These are phyloP conservation scores for Hypsizygus marmoreus DNA, from an alignment of 768 basidiomycete genomes.

Conservation along the genomic window DNA sequence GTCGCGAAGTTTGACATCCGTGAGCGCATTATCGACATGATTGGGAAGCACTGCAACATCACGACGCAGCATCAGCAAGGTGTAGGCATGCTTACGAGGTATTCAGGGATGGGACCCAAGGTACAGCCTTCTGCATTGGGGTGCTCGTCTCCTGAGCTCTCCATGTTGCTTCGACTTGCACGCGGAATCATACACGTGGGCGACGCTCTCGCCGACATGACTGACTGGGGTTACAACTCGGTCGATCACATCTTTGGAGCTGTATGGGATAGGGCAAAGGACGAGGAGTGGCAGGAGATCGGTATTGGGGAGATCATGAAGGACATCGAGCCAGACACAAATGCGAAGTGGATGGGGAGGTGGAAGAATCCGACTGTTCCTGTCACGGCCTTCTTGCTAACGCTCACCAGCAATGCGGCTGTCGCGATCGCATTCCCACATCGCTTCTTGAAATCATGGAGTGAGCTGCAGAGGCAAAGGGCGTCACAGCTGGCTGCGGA, in stretches of 20 bases:
- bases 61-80: conserved; percentile 11
- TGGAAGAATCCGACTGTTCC: conserved; percentile 1
- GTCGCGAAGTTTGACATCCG: background rate
- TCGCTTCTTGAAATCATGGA: conserved; percentile 1
- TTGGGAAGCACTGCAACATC: conserved; percentile 7
- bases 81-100: conserved; percentile 11
- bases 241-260: conserved; percentile 1
- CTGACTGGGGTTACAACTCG: conserved; percentile 4
- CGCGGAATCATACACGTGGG: background rate
- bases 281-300: background rate
- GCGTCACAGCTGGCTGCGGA: too few species aligned
- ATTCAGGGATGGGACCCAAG: conserved; percentile 5
- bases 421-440: conserved; percentile 8
- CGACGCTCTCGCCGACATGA: background rate
- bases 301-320: conserved; percentile 1
- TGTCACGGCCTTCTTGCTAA: conserved; percentile 5
- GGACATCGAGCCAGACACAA: conserved; percentile 2
- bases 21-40: conserved; percentile 6
- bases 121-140: background rate
- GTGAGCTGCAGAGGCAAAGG: background rate
- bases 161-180: background rate
- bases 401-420: conserved; percentile 1
- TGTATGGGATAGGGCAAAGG: background rate
- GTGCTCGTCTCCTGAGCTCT: conserved; percentile 3
- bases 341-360: conserved; percentile 1